These are phyloP conservation scores for Clavispora vitiphila DNA, from an alignment of 805 yeast genomes.

Conservation along the genomic window DNA sequence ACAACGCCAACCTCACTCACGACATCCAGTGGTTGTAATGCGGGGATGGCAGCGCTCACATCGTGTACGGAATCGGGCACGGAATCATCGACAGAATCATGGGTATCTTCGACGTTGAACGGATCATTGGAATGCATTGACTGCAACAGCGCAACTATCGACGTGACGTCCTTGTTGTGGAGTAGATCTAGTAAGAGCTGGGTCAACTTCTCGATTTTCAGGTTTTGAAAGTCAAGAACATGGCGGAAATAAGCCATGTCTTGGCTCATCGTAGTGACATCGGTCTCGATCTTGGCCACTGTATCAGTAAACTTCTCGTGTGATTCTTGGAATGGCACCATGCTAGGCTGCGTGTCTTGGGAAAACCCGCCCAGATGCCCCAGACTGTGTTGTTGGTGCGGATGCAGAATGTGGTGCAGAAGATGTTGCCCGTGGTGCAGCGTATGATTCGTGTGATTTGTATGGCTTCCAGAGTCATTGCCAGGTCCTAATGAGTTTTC, in stretches of 20 bases:
- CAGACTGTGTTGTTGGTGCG: background rate
- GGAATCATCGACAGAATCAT: constrained; percentile 12
- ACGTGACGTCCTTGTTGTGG: constrained; percentile 22
- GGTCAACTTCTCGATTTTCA: constrained; percentile 35
- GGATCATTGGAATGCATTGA: constrained; percentile 20
- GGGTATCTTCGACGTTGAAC: constrained; percentile 12
- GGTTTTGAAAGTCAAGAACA: constrained; percentile 33
- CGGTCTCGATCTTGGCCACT: constrained; percentile 22
- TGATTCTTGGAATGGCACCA: constrained; percentile 10
- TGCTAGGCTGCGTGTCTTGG: background rate
- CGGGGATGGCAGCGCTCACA: constrained; percentile 6
- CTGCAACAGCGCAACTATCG: constrained; percentile 27
- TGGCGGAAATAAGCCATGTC: constrained; percentile 34
- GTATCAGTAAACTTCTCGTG: constrained; percentile 11
- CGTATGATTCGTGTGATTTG: constrained; percentile 2
- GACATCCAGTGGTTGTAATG: constrained; percentile 8
- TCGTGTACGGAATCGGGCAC: constrained; percentile 13
- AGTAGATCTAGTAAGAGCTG: constrained; percentile 28
- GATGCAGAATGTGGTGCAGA: constrained; percentile 3
- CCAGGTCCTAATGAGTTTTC: constrained; percentile 4
- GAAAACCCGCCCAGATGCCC: constrained; percentile 1
- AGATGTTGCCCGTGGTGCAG: constrained; percentile 7
- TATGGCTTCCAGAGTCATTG: background rate
- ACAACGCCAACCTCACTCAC: constrained; percentile 8
- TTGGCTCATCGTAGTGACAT: constrained; percentile 21